These are phyloP conservation scores for Aspergillus arachidicola DNA, from an alignment of 2,329 filamentous ascomycete species.

Conservation along the genomic window DNA sequence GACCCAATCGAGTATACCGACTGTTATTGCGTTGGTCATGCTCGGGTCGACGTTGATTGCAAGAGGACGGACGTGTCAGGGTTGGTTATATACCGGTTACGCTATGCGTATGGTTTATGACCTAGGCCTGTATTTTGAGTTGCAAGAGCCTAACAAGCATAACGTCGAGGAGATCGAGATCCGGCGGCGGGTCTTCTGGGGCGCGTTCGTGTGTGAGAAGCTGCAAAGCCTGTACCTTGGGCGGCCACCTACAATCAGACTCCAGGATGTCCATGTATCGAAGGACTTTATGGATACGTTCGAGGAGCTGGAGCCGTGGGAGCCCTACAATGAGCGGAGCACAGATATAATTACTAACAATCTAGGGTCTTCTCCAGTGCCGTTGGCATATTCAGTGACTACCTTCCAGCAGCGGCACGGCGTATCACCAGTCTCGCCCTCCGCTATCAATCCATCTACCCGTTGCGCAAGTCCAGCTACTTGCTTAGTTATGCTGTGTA, in stretches of 20 bases:
- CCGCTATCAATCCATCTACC: no score
- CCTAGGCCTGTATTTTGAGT: not conserved
- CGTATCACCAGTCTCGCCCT: no score
- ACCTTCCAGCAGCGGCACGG: no score
- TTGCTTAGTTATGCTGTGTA: no score
- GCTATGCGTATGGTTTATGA: not conserved
- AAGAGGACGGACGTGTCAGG: no score
- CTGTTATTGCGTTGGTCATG: no score
- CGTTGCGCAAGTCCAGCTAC: no score
- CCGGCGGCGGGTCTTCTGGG: conserved; percentile 37
- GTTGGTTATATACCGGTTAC: conserved; percentile 18
- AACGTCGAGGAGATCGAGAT: conserved; percentile 31
- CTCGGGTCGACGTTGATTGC: no score
- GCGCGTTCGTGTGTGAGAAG: conserved; percentile 46
- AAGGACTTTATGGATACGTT: not conserved
- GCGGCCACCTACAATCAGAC: not conserved
- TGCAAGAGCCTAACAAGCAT: not conserved
- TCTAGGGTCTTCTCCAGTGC: no score
- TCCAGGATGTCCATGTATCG: not conserved
- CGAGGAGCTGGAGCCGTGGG: conserved; percentile 9
- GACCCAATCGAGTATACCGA: no score
- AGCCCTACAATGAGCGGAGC: not conserved
- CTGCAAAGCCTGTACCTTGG: conserved; percentile 5
- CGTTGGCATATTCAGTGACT: no score
- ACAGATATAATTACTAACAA: no score